Evolutionary conservation across 1,139 yeast genomes (phyloP).

Genomic region (Pneumocystis canis): DNA sequence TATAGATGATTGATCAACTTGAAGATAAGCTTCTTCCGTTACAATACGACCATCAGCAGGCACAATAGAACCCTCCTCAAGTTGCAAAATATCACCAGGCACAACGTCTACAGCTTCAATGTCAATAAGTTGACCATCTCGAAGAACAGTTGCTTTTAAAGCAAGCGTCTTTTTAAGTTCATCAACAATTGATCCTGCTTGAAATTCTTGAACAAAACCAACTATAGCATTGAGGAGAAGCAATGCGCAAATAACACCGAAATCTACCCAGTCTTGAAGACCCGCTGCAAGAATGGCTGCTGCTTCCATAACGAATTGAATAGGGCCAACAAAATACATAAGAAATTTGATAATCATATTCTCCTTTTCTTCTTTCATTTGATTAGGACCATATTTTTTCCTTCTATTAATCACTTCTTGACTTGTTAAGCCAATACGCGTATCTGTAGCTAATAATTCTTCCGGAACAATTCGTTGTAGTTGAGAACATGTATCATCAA

Average conservation of each 20-base stretch:
- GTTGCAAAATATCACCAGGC: constrained; percentile 65
- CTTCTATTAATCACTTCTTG: constrained; percentile 78
- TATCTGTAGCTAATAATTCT: constrained; percentile 77
- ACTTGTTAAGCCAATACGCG: constrained; percentile 58
- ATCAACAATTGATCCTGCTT: constrained; percentile 33
- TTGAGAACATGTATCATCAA: constrained; percentile 28
- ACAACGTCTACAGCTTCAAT: constrained; percentile 55
- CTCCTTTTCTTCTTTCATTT: constrained; percentile 88
- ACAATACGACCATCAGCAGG: constrained; percentile 91
- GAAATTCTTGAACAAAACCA: constrained; percentile 95
- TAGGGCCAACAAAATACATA: constrained; percentile 93
- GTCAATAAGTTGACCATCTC: constrained; percentile 51
- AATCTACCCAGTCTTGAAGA: constrained; percentile 97
- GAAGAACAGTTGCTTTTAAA: constrained; percentile 43
- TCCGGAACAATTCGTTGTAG: constrained; percentile 67
- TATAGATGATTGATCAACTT: constrained; percentile 93
- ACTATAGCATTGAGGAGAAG: constrained; percentile 79
- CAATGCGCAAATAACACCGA: constrained; percentile 91
- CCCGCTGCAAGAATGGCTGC: constrained; percentile 97
- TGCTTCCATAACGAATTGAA: constrained; percentile 97
- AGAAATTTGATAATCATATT: constrained; percentile 69
- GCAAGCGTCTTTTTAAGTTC: constrained; percentile 32
- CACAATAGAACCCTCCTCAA: constrained; percentile 67
- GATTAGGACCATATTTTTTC: constrained; percentile 86
- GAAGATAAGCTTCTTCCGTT: constrained; percentile 75